Percentiles rank a stretch among this genome's conserved stretches.
phyloP scores from a whole-genome alignment of 2,329 filamentous ascomycete species.

The Grosmannia serpens region DNA sequence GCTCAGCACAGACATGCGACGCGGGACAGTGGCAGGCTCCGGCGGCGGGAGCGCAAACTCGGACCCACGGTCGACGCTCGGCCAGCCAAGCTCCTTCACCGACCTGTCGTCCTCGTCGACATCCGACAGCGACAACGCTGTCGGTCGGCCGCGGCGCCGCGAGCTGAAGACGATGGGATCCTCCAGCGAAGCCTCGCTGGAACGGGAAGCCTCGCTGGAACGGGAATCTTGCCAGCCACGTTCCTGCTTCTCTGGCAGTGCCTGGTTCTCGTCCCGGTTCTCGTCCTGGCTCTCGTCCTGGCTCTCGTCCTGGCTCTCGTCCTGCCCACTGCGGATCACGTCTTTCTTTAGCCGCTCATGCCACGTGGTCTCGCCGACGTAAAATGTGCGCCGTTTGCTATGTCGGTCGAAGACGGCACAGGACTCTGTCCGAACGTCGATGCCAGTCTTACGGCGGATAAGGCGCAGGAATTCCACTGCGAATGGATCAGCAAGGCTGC shows the following conservation, averaged over 20 bases:
- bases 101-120: background rate
- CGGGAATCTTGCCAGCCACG: background rate
- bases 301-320: background rate
- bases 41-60: background rate
- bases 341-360: background rate
- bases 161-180: background rate
- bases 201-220: background rate
- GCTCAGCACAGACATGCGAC: slow-evolving; percentile 4
- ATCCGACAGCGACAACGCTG: background rate
- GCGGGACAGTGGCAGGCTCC: background rate
- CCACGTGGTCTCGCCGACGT: background rate
- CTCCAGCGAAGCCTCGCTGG: background rate
- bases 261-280: background rate
- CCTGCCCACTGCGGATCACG: background rate
- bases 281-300: background rate
- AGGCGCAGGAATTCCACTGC: slow-evolving; percentile 4
- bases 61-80: background rate
- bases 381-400: background rate
- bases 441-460: background rate
- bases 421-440: background rate
- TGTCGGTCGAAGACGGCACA: slow-evolving; percentile 2
- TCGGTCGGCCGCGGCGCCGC: background rate
- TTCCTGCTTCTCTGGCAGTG: background rate
- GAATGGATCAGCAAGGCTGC: background rate
- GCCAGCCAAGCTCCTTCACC: background rate